Base-by-base conservation (phyloP, 257 asterid genomes). In the Nicotiana noctiflora region DNA sequence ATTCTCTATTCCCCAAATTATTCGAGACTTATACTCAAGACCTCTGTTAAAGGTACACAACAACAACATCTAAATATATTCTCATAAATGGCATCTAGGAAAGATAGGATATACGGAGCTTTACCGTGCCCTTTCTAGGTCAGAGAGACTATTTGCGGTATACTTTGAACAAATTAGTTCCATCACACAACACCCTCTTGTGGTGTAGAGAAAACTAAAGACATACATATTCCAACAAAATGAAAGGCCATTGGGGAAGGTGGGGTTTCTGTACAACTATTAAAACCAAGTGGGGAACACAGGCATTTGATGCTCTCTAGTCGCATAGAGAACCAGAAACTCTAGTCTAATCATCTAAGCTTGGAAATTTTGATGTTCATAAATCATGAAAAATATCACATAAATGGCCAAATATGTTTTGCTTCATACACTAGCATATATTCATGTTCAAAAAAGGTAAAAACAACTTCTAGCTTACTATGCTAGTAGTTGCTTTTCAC, bases 241-340 rank as follows among this genome's bases (percentile, higher is more conserved):
- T 46, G 8, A 72, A 72, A 46, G 21, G 25, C 34, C 2, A 1
- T 15, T 1, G 1, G 8, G 78, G 40, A 14, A 6, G 34, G 18
- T 63, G 76, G 77, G 34, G 19, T 21, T 44, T 44, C 25, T 44
- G 60, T 46, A 46, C 60, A 5, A 2, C 77, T 72, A 46, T 23
- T 46, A 72, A 46, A 29, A 72, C 60, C 40, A 72, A 70, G 74
- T 64, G 74, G 74, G 23, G 74, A 31, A 72, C 78, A 72, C 23
- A 46, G 32, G 60, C 40, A 72, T 44, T 8, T 46, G 78, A 72
- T 72, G 21, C 60, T 72, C 59, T 40, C 59, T 18, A 34, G 53
- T 67, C 6, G 31, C 34, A 70, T 70, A 44, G 21, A 13, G 7
- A 72, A 19, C 77, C 56, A 72, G 14, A 72, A 72, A 72, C 49